These are phyloP conservation scores for Oryza punctata DNA, from an alignment of 176 grass and related monocot species.

Conservation along the genomic window DNA sequence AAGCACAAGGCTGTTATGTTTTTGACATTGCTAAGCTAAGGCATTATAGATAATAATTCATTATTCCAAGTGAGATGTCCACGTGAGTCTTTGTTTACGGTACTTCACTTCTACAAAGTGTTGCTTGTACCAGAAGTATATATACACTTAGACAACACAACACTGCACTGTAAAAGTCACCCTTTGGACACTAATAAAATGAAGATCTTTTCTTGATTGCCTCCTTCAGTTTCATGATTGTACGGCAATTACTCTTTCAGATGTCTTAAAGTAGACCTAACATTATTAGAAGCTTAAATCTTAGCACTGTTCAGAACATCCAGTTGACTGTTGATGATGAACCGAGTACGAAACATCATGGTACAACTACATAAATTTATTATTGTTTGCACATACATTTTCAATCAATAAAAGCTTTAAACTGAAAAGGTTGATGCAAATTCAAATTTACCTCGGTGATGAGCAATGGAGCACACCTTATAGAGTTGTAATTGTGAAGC, in stretches of 20 bases:
- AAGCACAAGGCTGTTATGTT: neutral
- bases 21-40: slow-evolving; percentile 22
- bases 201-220: neutral
- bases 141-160: slow-evolving; percentile 10
- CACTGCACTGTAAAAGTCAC: slow-evolving; percentile 17
- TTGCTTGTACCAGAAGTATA: slow-evolving; percentile 42
- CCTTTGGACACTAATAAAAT: neutral
- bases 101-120: neutral
- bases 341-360: neutral
- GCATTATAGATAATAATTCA: neutral
- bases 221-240: slow-evolving; percentile 17
- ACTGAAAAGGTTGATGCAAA: neutral
- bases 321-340: neutral
- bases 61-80: slow-evolving; percentile 10
- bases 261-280: slow-evolving; percentile 5
- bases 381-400: neutral
- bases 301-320: neutral
- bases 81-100: slow-evolving; percentile 13
- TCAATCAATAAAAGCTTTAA: neutral
- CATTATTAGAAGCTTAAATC: neutral
- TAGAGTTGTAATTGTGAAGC: neutral
- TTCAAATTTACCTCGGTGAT: slow-evolving; percentile 21
- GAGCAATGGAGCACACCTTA: neutral
- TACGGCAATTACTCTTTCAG: slow-evolving; percentile 25
- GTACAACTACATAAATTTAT: neutral